Evolutionary conservation across 164 flowering plant species (phyloP), one percentile per base, ranked within the genome.

Genomic region (Houttuynia cordata): DNA sequence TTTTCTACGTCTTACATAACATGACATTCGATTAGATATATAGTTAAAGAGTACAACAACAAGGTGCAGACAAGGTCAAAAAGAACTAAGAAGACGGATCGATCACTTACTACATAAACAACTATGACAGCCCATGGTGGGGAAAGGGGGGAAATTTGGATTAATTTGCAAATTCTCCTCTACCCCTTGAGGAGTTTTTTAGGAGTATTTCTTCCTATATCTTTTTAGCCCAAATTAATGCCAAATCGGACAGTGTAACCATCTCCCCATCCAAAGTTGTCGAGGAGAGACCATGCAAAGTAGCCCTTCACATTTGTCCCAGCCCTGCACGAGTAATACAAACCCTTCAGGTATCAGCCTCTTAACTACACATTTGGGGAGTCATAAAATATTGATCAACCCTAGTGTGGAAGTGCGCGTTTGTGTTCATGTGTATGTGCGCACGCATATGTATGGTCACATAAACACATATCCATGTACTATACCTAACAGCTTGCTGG

Each of bases 201-300:
- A 6, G 19, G 78, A 64, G 0, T 81, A 80, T 14, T 51, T 59
- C 52, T 78, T 75, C 0, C 71, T 81, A 64, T 70, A 73, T 68
- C 81, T 58, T 58, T 63, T 73, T 47, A 78, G 30, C 0, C 73
- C 68, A 61, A 73, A 58, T 22, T 51, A 9, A 78, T 24, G 8
- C 81, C 81, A 62, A 68, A 78, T 20, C 81, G 51, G 34, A 64
- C 56, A 0, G 65, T 68, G 58, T 68, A 77, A 8, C 79, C 81
- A 15, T 62, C 62, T 50, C 20, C 34, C 83, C 83, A 80, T 66
- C 75, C 79, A 20, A 77, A 77, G 66, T 75, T 68, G 58, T 77
- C 81, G 59, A 75, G 22, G 18, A 80, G 58, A 10, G 81, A 71
- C 83, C 79, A 77, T 20, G 76, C 81, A 64, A 73, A 77, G 58